These are phyloP conservation scores for Sarocladiaceae sp. DNA, from an alignment of 2,329 filamentous ascomycete species.

Conservation along the genomic window DNA sequence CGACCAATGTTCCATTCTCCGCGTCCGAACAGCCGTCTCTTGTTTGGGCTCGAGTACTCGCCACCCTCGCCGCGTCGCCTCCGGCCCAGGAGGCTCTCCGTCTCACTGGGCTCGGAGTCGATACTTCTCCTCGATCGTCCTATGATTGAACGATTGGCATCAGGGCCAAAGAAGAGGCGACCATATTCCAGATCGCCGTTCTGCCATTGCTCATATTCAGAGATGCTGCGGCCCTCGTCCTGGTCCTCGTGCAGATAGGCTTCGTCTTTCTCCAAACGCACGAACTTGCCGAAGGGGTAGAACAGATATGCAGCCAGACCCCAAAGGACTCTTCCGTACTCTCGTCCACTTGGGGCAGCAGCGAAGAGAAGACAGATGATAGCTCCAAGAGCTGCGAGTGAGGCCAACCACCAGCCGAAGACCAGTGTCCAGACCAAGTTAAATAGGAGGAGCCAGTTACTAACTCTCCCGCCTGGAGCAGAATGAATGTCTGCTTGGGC, in stretches of 20 bases:
- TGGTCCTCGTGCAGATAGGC: constrained; percentile 92
- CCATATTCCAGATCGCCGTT: constrained; percentile 95
- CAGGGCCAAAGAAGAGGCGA: constrained; percentile 90
- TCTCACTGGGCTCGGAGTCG: constrained; percentile 80
- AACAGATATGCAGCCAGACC: constrained; percentile 83
- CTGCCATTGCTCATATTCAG: constrained; percentile 99
- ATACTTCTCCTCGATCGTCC: constrained; percentile 84
- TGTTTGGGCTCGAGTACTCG: constrained; percentile 43
- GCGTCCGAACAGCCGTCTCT: constrained; percentile 87
- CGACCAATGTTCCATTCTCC: constrained; percentile 94
- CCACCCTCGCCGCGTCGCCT: constrained; percentile 47
- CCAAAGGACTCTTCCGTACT: constrained; percentile 82
- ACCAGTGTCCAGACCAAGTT: constrained; percentile 86
- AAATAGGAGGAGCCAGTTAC: constrained; percentile 77
- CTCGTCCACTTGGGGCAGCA: constrained; percentile 72
- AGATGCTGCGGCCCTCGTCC: constrained; percentile 93
- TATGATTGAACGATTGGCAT: constrained; percentile 70
- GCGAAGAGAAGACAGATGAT: constrained; percentile 75
- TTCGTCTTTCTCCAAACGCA: constrained; percentile 89
- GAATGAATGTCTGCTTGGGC: constrained; percentile 98
- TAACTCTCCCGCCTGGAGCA: constrained; percentile 82
- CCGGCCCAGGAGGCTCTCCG: constrained; percentile 77
- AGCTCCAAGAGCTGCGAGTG: constrained; percentile 70
- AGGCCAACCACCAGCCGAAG: constrained; percentile 95
- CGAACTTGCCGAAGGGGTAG: constrained; percentile 96